phyloP scores from a whole-genome alignment of 305 asterid genomes.

The Caryopteris hybrid region DNA sequence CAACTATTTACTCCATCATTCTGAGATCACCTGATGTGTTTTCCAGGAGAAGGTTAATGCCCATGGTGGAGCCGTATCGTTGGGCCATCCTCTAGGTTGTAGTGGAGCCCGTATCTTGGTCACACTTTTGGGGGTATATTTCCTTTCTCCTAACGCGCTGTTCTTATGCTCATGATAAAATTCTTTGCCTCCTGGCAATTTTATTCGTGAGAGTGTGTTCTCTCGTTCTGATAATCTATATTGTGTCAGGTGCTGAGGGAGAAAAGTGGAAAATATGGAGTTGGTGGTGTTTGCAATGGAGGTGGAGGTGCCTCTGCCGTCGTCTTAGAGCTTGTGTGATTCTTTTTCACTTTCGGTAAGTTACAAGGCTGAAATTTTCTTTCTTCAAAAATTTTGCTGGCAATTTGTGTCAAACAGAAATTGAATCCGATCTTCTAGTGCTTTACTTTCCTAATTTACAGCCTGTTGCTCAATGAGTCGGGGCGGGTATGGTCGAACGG shows the following conservation, averaged over 20 bases:
- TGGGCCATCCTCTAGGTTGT: slow-evolving; percentile 98
- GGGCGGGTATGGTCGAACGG: background rate
- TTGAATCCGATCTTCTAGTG: too few relatives aligned
- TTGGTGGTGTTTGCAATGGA: slow-evolving; percentile 92
- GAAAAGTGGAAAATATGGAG: slow-evolving; percentile 76
- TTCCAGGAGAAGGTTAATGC: slow-evolving; percentile 84
- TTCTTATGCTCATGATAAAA: too few relatives aligned
- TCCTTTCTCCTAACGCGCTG: too few relatives aligned
- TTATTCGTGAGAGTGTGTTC: too few relatives aligned
- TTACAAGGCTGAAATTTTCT: too few relatives aligned
- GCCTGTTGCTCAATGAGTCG: background rate
- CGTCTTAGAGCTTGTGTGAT: slow-evolving; percentile 69
- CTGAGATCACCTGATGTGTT: background rate
- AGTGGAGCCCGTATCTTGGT: slow-evolving; percentile 98
- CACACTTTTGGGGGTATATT: slow-evolving; percentile 88
- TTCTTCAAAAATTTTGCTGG: too few relatives aligned
- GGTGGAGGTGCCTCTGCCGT: slow-evolving; percentile 99
- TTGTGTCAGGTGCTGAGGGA: slow-evolving; percentile 69
- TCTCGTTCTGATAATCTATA: background rate
- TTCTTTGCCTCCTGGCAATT: too few relatives aligned
- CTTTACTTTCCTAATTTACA: background rate
- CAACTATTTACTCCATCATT: background rate
- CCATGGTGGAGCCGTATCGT: slow-evolving; percentile 95
- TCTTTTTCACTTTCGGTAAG: slow-evolving; percentile 25
- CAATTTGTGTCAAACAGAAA: too few relatives aligned